phyloP scores from a whole-genome alignment of 331 rosid genomes.

The Pyrus hybrid region DNA sequence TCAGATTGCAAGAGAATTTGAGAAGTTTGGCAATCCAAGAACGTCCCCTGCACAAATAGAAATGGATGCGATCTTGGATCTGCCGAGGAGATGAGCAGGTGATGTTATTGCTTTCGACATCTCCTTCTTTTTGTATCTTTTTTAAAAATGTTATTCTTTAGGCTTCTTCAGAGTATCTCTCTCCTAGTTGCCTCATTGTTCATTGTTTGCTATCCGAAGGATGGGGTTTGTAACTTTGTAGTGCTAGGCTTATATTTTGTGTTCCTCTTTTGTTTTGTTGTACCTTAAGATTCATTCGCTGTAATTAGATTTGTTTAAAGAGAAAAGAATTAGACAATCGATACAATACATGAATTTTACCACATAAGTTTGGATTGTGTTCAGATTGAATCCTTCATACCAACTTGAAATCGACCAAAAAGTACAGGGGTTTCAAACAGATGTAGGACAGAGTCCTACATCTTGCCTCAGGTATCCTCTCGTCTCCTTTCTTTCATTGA shows the following conservation, averaged over 20 bases:
- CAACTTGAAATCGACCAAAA: no score
- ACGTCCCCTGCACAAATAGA: conserved; percentile 52
- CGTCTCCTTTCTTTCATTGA: no score
- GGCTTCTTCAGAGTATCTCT: conserved; percentile 42
- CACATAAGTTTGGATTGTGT: no score
- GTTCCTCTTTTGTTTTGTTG: background rate
- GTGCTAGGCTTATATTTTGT: conserved; percentile 18
- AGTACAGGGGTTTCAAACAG: no score
- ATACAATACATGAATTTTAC: no score
- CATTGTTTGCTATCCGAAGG: conserved; percentile 54
- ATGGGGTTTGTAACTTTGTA: conserved; percentile 33
- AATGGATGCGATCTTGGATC: conserved; percentile 49
- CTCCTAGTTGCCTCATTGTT: conserved; percentile 43
- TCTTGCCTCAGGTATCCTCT: no score
- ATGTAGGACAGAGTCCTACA: no score
- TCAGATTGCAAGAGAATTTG: conserved; percentile 76
- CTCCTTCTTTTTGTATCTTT: background rate
- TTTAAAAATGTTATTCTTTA: conserved; percentile 29
- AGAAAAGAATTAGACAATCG: conserved; percentile 2
- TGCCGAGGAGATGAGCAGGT: conserved; percentile 32
- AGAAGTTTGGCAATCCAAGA: conserved; percentile 31
- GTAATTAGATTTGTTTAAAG: conserved; percentile 23
- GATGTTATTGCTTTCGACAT: background rate
- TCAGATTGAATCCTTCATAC: no score
- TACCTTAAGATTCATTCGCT: conserved; percentile 9